Percentiles rank a stretch among this genome's conserved stretches.
phyloP scores from a whole-genome alignment of 352 stramenopile genomes.

The Phytophthora multivora region DNA sequence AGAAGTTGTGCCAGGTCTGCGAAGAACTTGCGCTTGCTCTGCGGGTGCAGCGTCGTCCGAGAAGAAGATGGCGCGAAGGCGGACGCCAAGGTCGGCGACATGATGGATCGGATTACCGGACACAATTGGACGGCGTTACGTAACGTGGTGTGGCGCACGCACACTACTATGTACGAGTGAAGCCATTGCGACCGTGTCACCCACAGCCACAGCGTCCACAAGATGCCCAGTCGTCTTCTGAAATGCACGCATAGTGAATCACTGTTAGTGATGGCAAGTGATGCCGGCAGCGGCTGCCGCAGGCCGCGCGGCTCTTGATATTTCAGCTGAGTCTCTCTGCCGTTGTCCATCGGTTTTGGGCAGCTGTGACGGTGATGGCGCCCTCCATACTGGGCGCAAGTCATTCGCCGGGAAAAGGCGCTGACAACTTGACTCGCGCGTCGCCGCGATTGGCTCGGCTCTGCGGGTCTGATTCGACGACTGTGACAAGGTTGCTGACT shows the following conservation, averaged over 20 bases:
- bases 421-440: constrained; percentile 38
- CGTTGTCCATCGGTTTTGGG: constrained; percentile 11
- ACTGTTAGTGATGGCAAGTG: not conserved
- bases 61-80: not conserved
- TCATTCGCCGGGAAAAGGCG: constrained; percentile 18
- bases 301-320: no score
- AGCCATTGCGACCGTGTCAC: constrained; percentile 16
- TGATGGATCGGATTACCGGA: not conserved
- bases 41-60: constrained; percentile 49
- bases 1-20: constrained; percentile 58
- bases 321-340: constrained; percentile 1
- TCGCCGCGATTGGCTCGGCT: constrained; percentile 26
- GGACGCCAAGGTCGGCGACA: not conserved
- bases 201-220: not conserved
- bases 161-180: constrained; percentile 13
- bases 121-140: constrained; percentile 7
- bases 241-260: no score
- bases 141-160: constrained; percentile 13
- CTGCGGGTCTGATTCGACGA: constrained; percentile 31
- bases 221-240: constrained; percentile 12
- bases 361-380: constrained; percentile 23
- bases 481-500: constrained; percentile 9
- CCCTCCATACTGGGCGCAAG: constrained; percentile 17
- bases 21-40: constrained; percentile 85
- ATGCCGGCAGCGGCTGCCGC: no score